phyloP scores from a whole-genome alignment of 768 basidiomycete species.

The Kwoniella heveanensis region DNA sequence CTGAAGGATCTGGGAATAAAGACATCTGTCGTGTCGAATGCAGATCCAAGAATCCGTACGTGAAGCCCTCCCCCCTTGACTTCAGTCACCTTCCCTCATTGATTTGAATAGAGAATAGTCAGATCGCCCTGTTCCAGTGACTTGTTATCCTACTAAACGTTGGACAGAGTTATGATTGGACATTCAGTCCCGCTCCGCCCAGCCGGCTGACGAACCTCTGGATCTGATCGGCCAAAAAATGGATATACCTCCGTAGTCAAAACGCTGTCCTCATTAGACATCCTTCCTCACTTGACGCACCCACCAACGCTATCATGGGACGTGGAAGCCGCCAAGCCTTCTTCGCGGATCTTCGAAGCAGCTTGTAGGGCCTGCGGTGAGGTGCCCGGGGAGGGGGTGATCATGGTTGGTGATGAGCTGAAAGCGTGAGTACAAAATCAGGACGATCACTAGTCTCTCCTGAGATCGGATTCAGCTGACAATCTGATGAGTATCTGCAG shows the following conservation, averaged over 20 bases:
- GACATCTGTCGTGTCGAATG: constrained; percentile 49
- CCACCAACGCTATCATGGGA: constrained; percentile 49
- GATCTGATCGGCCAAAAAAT: too few species aligned
- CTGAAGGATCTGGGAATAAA: constrained; percentile 39
- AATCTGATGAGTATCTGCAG: constrained; percentile 17
- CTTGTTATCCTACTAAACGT: too few species aligned
- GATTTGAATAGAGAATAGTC: too few species aligned
- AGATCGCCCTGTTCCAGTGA: too few species aligned
- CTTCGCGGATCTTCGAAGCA: constrained; percentile 34
- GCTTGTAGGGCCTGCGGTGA: constrained; percentile 39
- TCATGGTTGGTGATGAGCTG: constrained; percentile 55
- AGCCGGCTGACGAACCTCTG: too few species aligned
- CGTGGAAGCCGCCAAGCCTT: constrained; percentile 47
- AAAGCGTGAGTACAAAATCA: constrained; percentile 42
- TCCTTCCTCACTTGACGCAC: constrained; percentile 39
- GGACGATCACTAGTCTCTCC: too few species aligned
- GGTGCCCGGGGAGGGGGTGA: constrained; percentile 30
- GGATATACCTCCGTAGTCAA: constrained; percentile 35
- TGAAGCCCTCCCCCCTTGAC: too few species aligned
- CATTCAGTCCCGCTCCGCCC: too few species aligned
- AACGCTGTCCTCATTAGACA: constrained; percentile 42
- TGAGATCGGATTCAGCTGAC: neutral
- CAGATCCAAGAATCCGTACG: constrained; percentile 46
- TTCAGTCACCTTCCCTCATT: neutral
- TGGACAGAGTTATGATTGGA: too few species aligned